Evolutionary conservation across 495 filamentous ascomycete species (phyloP).

Genomic region (Terfezia claveryi): DNA sequence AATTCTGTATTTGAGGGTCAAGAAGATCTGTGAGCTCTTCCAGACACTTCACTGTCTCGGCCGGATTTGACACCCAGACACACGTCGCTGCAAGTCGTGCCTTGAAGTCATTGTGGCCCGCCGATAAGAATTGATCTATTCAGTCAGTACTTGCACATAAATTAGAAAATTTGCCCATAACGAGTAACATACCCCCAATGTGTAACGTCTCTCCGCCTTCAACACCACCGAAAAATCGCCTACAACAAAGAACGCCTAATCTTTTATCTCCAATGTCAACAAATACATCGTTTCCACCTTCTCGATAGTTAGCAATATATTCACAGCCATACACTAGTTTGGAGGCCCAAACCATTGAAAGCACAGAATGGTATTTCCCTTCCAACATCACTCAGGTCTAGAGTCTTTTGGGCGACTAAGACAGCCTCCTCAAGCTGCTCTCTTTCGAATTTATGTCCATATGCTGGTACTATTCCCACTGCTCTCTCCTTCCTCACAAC

Average conservation of each 20-base stretch:
- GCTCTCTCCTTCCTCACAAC: constrained; percentile 81
- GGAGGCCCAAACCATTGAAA: constrained; percentile 42
- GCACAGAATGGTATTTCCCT: constrained; percentile 75
- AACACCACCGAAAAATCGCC: constrained; percentile 69
- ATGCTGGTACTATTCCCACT: constrained; percentile 61
- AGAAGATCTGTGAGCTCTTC: constrained; percentile 48
- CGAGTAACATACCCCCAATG: constrained; percentile 12
- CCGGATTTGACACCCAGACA: constrained; percentile 80
- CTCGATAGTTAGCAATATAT: constrained; percentile 11
- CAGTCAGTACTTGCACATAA: constrained; percentile 21
- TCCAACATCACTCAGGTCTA: constrained; percentile 56
- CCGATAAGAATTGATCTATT: constrained; percentile 75
- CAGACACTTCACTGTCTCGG: constrained; percentile 68
- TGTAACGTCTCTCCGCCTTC: constrained; percentile 28
- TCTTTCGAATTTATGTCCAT: constrained; percentile 44
- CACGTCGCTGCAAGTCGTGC: constrained; percentile 43
- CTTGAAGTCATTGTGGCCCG: constrained; percentile 94
- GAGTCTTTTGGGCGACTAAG: constrained; percentile 70
- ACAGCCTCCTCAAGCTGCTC: constrained; percentile 94
- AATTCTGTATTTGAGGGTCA: constrained; percentile 11
- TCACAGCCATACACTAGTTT: constrained; percentile 15
- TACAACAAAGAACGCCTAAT: constrained; percentile 78
- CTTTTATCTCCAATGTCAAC: constrained; percentile 98
- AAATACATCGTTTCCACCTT: constrained; percentile 75
- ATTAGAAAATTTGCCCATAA: constrained; percentile 38